Conservation (phyloP, 2,329 filamentous ascomycete genomes). For the Exophiala oligosperma region DNA sequence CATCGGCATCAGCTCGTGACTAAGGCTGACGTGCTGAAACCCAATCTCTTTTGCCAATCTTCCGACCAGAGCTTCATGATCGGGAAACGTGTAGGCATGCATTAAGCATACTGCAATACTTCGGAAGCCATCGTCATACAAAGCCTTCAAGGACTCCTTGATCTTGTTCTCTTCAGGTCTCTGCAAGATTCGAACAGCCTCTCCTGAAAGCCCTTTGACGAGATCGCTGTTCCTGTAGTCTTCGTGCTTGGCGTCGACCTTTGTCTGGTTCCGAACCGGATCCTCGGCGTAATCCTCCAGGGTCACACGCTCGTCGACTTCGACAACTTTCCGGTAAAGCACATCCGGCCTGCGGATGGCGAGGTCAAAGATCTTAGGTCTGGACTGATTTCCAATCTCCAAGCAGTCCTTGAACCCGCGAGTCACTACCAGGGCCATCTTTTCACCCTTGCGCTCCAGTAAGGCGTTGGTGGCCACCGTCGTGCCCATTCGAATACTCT, state of each 20-base stretch:
- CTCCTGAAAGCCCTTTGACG: conserved; percentile 71
- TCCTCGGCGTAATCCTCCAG: conserved; percentile 91
- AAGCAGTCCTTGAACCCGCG: conserved; percentile 86
- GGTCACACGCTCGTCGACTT: conserved; percentile 87
- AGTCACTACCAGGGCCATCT: conserved; percentile 83
- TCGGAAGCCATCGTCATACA: conserved; percentile 70
- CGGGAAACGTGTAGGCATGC: conserved; percentile 88
- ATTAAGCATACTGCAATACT: conserved; percentile 89
- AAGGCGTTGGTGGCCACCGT: conserved; percentile 92
- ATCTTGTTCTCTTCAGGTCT: conserved; percentile 56
- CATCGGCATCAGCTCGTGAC: conserved; percentile 83
- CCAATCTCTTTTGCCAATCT: conserved; percentile 76
- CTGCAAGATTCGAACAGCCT: conserved; percentile 69
- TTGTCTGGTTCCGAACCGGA: conserved; percentile 63
- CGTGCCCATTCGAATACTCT: conserved; percentile 93
- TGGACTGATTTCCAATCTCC: conserved; percentile 84
- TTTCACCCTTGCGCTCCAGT: conserved; percentile 85
- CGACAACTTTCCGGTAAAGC: conserved; percentile 80
- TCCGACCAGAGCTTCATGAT: conserved; percentile 78
- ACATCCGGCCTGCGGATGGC: conserved; percentile 85
- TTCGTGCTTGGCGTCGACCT: conserved; percentile 52
- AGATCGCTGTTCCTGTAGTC: conserved; percentile 45
- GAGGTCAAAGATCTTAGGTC: conserved; percentile 88
- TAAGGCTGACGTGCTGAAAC: conserved; percentile 78
- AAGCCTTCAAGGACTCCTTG: conserved; percentile 61